Evolutionary conservation across 768 basidiomycete genomes (phyloP).

Genomic region (Leucogyrophana mollusca): DNA sequence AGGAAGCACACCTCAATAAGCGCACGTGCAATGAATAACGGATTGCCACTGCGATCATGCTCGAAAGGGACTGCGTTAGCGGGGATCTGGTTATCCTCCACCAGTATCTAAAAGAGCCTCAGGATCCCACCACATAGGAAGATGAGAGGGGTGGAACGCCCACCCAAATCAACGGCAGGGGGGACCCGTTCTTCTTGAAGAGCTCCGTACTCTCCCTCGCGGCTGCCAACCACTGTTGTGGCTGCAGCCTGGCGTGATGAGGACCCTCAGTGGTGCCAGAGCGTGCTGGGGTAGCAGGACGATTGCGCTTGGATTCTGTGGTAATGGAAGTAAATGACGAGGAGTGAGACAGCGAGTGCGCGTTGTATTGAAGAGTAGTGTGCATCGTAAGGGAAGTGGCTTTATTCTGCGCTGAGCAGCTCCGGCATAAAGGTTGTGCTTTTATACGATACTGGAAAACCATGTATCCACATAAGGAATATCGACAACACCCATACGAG

Average conservation of each 20-base stretch:
- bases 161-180: slow-evolving; percentile 33
- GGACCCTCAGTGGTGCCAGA: neutral
- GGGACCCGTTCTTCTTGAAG: slow-evolving; percentile 25
- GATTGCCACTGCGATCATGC: slow-evolving; percentile 26
- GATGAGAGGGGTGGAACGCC: too few relatives aligned
- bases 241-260: slow-evolving; percentile 15
- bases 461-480: too few relatives aligned
- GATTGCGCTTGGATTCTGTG: too few relatives aligned
- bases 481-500: too few relatives aligned
- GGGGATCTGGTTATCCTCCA: slow-evolving; percentile 29
- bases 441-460: too few relatives aligned
- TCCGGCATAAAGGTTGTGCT: too few relatives aligned
- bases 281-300: too few relatives aligned
- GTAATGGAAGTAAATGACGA: too few relatives aligned
- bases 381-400: too few relatives aligned
- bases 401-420: too few relatives aligned
- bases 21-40: slow-evolving; percentile 30
- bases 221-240: slow-evolving; percentile 26
- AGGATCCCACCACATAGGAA: neutral
- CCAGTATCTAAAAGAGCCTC: slow-evolving; percentile 18
- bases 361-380: too few relatives aligned
- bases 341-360: too few relatives aligned
- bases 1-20: slow-evolving; percentile 17
- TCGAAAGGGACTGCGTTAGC: slow-evolving; percentile 32
- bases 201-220: slow-evolving; percentile 29